Evolutionary conservation across 2,329 filamentous ascomycete species (phyloP), one percentile per base, ranked within the genome.

Genomic region (Cephalotrichum gorgonifer): DNA sequence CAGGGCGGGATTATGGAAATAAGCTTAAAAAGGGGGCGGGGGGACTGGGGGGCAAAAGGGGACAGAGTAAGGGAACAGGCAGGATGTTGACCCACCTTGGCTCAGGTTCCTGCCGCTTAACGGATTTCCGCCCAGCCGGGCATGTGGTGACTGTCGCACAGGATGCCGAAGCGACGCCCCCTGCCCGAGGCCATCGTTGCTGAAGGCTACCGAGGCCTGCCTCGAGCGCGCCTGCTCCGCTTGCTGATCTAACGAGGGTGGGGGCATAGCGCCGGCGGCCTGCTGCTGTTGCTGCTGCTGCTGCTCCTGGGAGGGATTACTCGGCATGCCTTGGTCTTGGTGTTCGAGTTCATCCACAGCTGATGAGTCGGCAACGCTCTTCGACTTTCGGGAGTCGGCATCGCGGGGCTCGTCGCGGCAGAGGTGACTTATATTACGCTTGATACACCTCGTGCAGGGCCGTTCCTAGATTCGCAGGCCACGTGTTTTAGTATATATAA

Each of bases 401-500:
- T 98, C 91, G 66, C 91, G 84, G 57, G 90, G 91, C 69, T 97
- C 93, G 69, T 98, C 93, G 72, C 96, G 93, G 69, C 93, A 98
- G 56, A 98, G 78, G 69, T 98, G 93, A 60, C 91, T 93, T 66
- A 98, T 98, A 71, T 95, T 95, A 62, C 93, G 85, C 72, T 97
- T 98, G 70, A 97, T 88, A 74, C 93, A 98, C 70, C 93, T 81
- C 60, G 88, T 91, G 78, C 93, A 98, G 61, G 93, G 93, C 64
- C 93, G 85, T 73, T 95, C 88, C 88, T 94, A 67, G 22, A 22
- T 43, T 35, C 27, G n/a, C 17, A 38, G 33, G 17, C 20, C 15
- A n/a, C n/a, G 12, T 27, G 38, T 6, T 20, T 39, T 39, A 39
- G 35, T 20, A 39, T 7, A 39, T 20, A 22, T 3, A 39, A 22